Evolutionary conservation across 2,329 filamentous ascomycete genomes (phyloP).

Genomic region (Clonostachys byssicola): DNA sequence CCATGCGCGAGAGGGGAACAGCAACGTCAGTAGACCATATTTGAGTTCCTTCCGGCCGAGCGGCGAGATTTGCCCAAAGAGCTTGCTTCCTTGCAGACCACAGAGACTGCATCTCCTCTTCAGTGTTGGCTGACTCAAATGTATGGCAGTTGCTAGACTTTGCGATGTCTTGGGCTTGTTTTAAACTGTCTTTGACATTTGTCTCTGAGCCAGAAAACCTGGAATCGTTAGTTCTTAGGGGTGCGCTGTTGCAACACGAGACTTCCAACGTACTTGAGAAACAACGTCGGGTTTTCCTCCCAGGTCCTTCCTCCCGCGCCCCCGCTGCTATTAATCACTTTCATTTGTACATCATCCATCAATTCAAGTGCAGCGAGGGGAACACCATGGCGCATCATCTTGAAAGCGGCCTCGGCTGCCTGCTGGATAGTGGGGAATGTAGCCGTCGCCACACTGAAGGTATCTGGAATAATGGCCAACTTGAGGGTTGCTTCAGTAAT

Average conservation of each 20-base stretch:
- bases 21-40: slow-evolving; percentile 82
- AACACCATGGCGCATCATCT: slow-evolving; percentile 60
- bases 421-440: slow-evolving; percentile 54
- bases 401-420: slow-evolving; percentile 60
- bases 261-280: slow-evolving; percentile 51
- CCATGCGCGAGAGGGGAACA: slow-evolving; percentile 67
- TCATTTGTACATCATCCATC: slow-evolving; percentile 63
- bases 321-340: slow-evolving; percentile 58
- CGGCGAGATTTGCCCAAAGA: slow-evolving; percentile 68
- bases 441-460: slow-evolving; percentile 62
- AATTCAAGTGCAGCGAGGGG: slow-evolving; percentile 63
- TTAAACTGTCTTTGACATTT: slow-evolving; percentile 56
- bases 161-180: slow-evolving; percentile 50
- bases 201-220: slow-evolving; percentile 60
- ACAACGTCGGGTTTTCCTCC: slow-evolving; percentile 68
- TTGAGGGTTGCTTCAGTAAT: slow-evolving; percentile 69
- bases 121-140: slow-evolving; percentile 64
- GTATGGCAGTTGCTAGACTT: slow-evolving; percentile 43
- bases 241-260: background rate
- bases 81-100: slow-evolving; percentile 76
- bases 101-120: slow-evolving; percentile 62
- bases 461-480: slow-evolving; percentile 57
- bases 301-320: slow-evolving; percentile 56
- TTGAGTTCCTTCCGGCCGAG: slow-evolving; percentile 52
- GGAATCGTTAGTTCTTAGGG: slow-evolving; percentile 11